A percentile compares a stretch with the other conserved stretches of the same genome.
Conservation (phyloP, 163 green algal genomes). For the Trebouxiophyceae sp. region DNA sequence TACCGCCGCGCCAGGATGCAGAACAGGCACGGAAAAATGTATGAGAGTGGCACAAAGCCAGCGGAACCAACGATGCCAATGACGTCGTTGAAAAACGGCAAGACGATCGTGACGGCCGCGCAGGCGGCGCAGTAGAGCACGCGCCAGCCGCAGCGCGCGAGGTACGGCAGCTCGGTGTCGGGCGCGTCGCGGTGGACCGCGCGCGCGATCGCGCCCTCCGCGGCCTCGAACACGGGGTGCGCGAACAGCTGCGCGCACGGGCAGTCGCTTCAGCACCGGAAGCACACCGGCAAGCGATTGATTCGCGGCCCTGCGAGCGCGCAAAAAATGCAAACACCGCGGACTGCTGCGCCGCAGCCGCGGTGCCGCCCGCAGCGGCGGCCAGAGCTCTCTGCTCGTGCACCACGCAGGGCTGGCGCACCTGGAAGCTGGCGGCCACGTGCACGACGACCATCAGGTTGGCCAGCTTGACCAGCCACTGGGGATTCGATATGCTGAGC, state of each 20-base stretch:
- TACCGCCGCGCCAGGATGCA: conserved; percentile 7
- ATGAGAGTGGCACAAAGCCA: background rate
- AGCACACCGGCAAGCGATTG: background rate
- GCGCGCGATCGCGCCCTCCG: conserved; percentile 15
- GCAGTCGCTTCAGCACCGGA: background rate
- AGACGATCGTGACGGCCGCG: background rate
- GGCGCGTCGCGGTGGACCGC: conserved; percentile 5
- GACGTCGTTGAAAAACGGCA: background rate
- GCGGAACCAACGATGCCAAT: conserved; percentile 1
- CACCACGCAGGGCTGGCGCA: too few relatives aligned
- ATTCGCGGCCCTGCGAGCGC: background rate
- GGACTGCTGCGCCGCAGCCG: background rate
- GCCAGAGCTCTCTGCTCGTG: background rate
- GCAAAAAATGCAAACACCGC: too few relatives aligned
- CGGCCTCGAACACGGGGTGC: conserved; percentile 34
- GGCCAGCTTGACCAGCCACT: conserved; percentile 21
- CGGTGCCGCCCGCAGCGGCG: background rate
- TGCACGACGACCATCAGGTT: conserved; percentile 44
- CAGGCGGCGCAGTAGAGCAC: background rate
- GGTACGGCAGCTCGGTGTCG: conserved; percentile 16
- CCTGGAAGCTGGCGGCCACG: conserved; percentile 35
- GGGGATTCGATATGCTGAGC: conserved; percentile 18
- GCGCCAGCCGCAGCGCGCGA: conserved; percentile 24
- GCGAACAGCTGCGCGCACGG: conserved; percentile 26
- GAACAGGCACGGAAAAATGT: background rate